Base-by-base conservation (phyloP, 1,284 basidiomycete genomes). In the Porodaedalea pini region DNA sequence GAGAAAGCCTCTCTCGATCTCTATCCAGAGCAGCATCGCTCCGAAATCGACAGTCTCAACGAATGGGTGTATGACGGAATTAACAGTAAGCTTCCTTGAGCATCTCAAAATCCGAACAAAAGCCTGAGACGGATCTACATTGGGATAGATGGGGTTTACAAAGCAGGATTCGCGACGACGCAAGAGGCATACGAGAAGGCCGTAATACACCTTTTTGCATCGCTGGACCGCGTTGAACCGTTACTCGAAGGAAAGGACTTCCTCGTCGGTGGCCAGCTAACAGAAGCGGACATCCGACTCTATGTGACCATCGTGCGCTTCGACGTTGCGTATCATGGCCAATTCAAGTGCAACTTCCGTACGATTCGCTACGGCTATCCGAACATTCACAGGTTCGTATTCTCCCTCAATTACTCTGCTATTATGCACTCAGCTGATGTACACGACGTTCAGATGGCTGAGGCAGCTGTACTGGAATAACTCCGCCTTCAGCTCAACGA, bases 301-400 rank as follows among this genome's bases (percentile, higher is more conserved):
- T 98, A 81, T 74, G 94, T 94, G 21, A 98, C 94, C 3, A 88
- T 94, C 56, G 86, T 96, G 61, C 78, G 78, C 29, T 85, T 84
- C 68, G 93, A 96, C 67, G 88, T 90, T 0, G 94, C 92, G 32
- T 98, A 99, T 73, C 82, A 89, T 54, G 85, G 85, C 0, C 90
- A 94, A 72, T 98, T 98, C 81, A 98, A 98, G 72, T 96, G 93
- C 77, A 96, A 97, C 78, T 72, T 92, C 63, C 85, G 85, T 36
- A 81, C 82, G 47, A 90, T 91, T 62, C 83, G 88, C 7, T 67
- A 85, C 66, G 88, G 89, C 23, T 96, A 93, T 71, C 92, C 93
- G 23, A 79, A 83, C 50, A 79, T 95, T 51, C 83, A 96, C 72
- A 43, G 41, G 51, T 54, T 13, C 17, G n/a, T 21, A 23, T 71